phyloP scores from a whole-genome alignment of 768 basidiomycete species.

The Pholiota microspora region DNA sequence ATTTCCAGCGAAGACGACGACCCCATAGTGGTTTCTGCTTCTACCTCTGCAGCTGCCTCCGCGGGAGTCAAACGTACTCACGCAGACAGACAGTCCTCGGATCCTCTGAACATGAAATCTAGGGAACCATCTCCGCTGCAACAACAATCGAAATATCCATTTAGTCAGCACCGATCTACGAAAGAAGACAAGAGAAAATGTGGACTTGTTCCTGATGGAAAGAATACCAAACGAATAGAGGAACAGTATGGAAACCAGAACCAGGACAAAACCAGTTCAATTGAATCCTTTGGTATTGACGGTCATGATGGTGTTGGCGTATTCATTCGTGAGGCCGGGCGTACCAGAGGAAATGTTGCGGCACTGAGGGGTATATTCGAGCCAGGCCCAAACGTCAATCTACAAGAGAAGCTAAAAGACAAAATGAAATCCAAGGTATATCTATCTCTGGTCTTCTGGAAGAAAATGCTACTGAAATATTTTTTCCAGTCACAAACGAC shows the following conservation, averaged over 20 bases:
- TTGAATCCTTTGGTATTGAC: too few relatives aligned
- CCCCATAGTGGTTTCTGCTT: not conserved
- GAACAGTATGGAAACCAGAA: not conserved
- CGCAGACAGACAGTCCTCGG: constrained; percentile 1
- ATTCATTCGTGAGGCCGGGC: too few relatives aligned
- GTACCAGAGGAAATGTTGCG: too few relatives aligned
- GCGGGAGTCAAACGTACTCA: not conserved
- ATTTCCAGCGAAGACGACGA: constrained; percentile 4
- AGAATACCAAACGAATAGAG: constrained; percentile 5
- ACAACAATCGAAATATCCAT: not conserved
- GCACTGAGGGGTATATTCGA: not conserved
- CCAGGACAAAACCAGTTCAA: too few relatives aligned
- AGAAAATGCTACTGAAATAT: too few relatives aligned
- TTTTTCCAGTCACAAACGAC: too few relatives aligned
- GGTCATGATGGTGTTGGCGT: too few relatives aligned
- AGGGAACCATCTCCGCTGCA: not conserved
- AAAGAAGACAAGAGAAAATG: not conserved
- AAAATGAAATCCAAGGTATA: constrained; percentile 7
- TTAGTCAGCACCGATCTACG: too few relatives aligned
- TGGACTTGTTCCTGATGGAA: constrained; percentile 8
- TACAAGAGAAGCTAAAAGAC: constrained; percentile 1
- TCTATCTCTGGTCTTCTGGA: not conserved
- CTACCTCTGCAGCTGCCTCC: too few relatives aligned
- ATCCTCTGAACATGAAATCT: constrained; percentile 1
- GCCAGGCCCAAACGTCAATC: constrained; percentile 1